Evolutionary conservation across 192 early-diverging fungal genomes (phyloP).

Genomic region (Backusella psychrophila): DNA sequence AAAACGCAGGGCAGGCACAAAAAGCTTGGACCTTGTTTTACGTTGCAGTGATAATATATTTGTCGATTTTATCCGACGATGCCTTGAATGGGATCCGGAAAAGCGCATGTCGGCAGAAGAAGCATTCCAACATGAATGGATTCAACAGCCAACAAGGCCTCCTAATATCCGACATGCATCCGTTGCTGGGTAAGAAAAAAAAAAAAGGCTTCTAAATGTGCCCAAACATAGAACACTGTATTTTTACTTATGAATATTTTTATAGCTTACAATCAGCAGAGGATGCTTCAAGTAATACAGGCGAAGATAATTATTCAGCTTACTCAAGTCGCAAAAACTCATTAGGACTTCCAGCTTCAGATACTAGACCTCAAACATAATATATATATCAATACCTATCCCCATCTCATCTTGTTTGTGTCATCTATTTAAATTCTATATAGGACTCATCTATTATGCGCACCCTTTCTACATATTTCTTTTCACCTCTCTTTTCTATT

Average conservation of each 20-base stretch:
- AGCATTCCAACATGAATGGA: constrained; percentile 84
- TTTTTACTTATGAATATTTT: background rate
- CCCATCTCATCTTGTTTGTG: background rate
- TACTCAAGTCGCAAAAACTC: background rate
- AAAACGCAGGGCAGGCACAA: constrained; percentile 74
- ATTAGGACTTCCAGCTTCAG: background rate
- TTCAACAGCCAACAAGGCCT: constrained; percentile 29
- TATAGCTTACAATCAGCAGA: background rate
- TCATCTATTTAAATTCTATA: background rate
- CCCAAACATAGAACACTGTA: background rate
- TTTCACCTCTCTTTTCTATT: background rate
- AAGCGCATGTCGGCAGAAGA: constrained; percentile 82
- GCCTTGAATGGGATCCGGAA: constrained; percentile 90
- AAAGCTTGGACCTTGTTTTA: constrained; percentile 71
- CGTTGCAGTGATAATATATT: constrained; percentile 76
- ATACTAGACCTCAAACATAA: constrained; percentile 1
- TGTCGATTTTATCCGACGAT: constrained; percentile 81
- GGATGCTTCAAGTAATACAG: background rate
- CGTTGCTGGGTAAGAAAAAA: background rate
- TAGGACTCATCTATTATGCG: background rate
- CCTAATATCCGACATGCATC: background rate
- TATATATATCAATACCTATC: background rate
- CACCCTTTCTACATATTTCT: background rate
- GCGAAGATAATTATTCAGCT: background rate
- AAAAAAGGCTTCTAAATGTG: background rate